phyloP scores from a whole-genome alignment of 306 rosid species.

The Prunus davidiana region DNA sequence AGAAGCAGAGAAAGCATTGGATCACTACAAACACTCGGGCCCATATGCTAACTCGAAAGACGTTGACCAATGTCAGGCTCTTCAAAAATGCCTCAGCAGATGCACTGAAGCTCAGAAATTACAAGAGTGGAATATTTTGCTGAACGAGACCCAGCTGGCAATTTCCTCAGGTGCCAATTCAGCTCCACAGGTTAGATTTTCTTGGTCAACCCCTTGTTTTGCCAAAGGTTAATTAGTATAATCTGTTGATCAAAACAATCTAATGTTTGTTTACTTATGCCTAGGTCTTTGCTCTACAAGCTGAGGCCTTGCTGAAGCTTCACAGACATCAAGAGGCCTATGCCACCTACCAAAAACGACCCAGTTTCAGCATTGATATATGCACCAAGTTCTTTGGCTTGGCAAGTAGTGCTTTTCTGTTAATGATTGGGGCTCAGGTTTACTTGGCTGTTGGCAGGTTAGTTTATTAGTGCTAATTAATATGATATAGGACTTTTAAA shows the following conservation, averaged over 20 bases:
- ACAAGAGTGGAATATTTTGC: slow-evolving; percentile 59
- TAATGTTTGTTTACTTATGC: slow-evolving; percentile 12
- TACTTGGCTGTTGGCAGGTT: slow-evolving; percentile 87
- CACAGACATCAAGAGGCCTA: slow-evolving; percentile 74
- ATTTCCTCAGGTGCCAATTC: slow-evolving; percentile 72
- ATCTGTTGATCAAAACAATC: not conserved
- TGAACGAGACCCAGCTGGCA: slow-evolving; percentile 65
- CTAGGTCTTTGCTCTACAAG: slow-evolving; percentile 75
- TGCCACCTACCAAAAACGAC: slow-evolving; percentile 52
- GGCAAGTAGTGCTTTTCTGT: slow-evolving; percentile 44
- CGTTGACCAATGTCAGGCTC: slow-evolving; percentile 46
- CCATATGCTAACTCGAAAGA: slow-evolving; percentile 32
- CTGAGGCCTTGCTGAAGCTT: slow-evolving; percentile 81
- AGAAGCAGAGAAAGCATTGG: slow-evolving; percentile 67
- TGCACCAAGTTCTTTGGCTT: slow-evolving; percentile 58
- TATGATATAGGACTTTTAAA: not conserved
- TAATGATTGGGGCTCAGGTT: slow-evolving; percentile 63
- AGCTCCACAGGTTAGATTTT: slow-evolving; percentile 56
- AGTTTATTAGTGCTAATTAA: slow-evolving; percentile 9
- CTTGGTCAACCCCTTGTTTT: not conserved
- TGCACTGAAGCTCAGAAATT: slow-evolving; percentile 59
- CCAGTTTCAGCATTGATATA: slow-evolving; percentile 46
- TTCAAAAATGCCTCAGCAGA: slow-evolving; percentile 54
- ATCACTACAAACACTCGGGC: slow-evolving; percentile 52
- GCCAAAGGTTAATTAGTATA: not conserved